These are phyloP conservation scores for Mycena latifolia DNA, from an alignment of 768 basidiomycete species.

Conservation along the genomic window DNA sequence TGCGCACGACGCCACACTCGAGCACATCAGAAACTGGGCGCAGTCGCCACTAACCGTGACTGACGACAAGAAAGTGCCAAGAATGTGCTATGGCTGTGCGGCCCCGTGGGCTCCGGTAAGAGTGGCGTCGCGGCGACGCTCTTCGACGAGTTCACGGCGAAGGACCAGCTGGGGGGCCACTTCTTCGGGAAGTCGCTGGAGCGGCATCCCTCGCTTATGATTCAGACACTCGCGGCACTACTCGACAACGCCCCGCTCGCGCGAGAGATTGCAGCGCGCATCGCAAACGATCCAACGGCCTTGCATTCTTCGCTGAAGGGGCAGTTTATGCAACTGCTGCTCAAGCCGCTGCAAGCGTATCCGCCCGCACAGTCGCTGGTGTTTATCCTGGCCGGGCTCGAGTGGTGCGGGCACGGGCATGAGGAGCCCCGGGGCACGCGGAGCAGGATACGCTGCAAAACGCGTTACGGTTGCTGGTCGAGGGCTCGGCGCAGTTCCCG, in stretches of 20 bases:
- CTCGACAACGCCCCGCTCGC: too few species aligned
- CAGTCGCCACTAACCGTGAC: neutral
- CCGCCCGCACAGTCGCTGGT: neutral
- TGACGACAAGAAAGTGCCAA: too few species aligned
- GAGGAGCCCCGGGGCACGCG: too few species aligned
- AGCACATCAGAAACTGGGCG: neutral
- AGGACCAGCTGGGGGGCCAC: neutral
- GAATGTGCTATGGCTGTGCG: neutral
- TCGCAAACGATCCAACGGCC: too few species aligned
- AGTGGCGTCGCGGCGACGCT: neutral
- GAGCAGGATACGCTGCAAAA: neutral
- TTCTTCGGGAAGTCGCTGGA: too few species aligned
- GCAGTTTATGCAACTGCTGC: conserved; percentile 6
- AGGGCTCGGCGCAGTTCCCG: conserved; percentile 4
- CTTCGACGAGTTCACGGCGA: neutral
- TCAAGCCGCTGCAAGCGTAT: neutral
- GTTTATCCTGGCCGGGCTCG: conserved; percentile 6
- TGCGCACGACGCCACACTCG: neutral
- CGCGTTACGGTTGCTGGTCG: neutral
- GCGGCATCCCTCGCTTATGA: too few species aligned
- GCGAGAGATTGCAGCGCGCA: too few species aligned
- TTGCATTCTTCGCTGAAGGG: too few species aligned
- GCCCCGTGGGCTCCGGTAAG: neutral
- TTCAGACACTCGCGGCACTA: too few species aligned
- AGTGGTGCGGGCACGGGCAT: too few species aligned